Conservation (phyloP, 1,139 yeast genomes). For the Sugiyamaella grinbergsii region DNA sequence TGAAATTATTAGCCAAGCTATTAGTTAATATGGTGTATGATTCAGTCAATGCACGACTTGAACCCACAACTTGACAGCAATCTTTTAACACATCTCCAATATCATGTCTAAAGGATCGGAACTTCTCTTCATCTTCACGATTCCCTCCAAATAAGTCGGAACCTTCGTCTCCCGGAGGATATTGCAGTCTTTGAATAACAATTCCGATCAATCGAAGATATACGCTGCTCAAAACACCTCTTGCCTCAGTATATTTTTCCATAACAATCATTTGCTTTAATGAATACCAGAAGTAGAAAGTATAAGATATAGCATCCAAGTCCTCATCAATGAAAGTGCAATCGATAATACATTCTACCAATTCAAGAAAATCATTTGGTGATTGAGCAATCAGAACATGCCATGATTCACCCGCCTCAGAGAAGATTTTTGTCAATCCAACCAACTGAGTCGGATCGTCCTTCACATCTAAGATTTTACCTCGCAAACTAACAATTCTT, state of each 20-base stretch:
- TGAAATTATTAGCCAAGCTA: slow-evolving; percentile 40
- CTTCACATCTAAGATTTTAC: slow-evolving; percentile 49
- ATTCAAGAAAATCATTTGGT: slow-evolving; percentile 68
- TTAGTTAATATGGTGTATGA: slow-evolving; percentile 59
- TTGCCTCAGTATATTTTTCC: slow-evolving; percentile 62
- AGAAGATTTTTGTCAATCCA: slow-evolving; percentile 73
- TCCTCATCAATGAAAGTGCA: slow-evolving; percentile 70
- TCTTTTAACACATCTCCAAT: slow-evolving; percentile 97
- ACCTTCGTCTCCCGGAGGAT: slow-evolving; percentile 56
- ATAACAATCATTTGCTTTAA: slow-evolving; percentile 70
- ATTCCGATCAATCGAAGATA: slow-evolving; percentile 67
- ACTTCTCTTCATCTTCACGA: slow-evolving; percentile 86
- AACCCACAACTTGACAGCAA: slow-evolving; percentile 88
- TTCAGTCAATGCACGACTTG: slow-evolving; percentile 62
- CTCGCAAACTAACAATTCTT: slow-evolving; percentile 63
- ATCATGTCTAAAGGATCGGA: slow-evolving; percentile 89
- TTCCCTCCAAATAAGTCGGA: slow-evolving; percentile 57
- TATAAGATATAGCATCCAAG: slow-evolving; percentile 83
- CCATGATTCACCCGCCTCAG: slow-evolving; percentile 97
- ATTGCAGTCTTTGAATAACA: slow-evolving; percentile 70
- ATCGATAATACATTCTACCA: slow-evolving; percentile 73
- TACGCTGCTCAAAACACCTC: slow-evolving; percentile 57
- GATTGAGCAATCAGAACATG: slow-evolving; percentile 77
- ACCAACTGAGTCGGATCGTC: slow-evolving; percentile 75
- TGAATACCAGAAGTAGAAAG: slow-evolving; percentile 90